Conservation (phyloP, 192 early-diverging fungal genomes). For the Podila epigama region DNA sequence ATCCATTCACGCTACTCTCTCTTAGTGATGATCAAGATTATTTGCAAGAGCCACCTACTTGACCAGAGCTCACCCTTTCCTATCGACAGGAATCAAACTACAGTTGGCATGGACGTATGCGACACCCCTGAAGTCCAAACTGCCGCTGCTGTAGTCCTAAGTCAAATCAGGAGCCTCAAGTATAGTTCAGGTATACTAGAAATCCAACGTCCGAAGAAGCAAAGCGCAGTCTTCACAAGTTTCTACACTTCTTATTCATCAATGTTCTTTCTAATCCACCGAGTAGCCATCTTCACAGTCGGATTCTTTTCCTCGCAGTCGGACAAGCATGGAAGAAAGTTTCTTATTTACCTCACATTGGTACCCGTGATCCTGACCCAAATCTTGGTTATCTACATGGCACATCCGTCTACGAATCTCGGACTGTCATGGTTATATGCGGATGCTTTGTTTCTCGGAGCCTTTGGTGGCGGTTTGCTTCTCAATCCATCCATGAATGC, state of each 20-base stretch:
- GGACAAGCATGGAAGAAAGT: conserved; percentile 23
- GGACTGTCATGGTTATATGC: conserved; percentile 16
- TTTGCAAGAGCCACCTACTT: conserved; percentile 24
- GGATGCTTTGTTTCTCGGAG: conserved; percentile 19
- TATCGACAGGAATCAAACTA: not conserved
- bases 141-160: conserved; percentile 10
- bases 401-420: conserved; percentile 12
- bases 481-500: conserved; percentile 20
- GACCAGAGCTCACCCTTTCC: not conserved
- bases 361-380: conserved; percentile 13
- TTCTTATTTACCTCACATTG: conserved; percentile 21
- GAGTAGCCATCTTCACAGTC: conserved; percentile 29
- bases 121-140: conserved; percentile 3
- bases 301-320: conserved; percentile 28
- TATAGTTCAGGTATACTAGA: conserved; percentile 31
- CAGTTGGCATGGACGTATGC: conserved; percentile 8
- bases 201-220: not conserved
- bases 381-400: conserved; percentile 26
- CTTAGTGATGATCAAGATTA: conserved; percentile 18
- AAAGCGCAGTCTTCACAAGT: not conserved
- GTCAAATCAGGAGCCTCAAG: conserved; percentile 24
- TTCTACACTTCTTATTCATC: not conserved
- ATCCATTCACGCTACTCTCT: too few species aligned
- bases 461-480: conserved; percentile 19
- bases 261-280: not conserved